Evolutionary conservation across 2,329 filamentous ascomycete species (phyloP), one percentile per base, ranked within the genome.

Genomic region (Helotiales sp.): DNA sequence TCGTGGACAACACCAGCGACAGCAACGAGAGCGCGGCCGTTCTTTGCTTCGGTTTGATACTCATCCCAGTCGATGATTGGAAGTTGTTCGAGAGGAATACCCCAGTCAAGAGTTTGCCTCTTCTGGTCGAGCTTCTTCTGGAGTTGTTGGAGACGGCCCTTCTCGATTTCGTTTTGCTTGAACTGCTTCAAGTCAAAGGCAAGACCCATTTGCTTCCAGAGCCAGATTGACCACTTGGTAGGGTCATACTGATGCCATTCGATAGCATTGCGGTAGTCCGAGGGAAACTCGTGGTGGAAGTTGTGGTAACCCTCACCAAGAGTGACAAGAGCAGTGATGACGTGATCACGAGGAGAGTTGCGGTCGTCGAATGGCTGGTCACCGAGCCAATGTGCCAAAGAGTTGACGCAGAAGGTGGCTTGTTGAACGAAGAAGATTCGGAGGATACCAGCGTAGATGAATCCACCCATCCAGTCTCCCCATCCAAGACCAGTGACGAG

Each of bases 231-330:
- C 90, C 91, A 95, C 80, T 96, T 96, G 74, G 91, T 96, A 47
- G 91, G 91, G 74, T 96, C 91, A 71, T 96, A 96, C 77, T 96
- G 91, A 78, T 86, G 88, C 90, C 91, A 96, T 76, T 91, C 81
- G 67, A 95, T 93, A 61, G 90, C 91, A 73, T 96, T 96, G 73
- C 91, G 90, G 84, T 95, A 96, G 75, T 96, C 91, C 10, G 90
- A 93, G 54, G 91, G 91, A 77, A 96, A 96, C 75, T 96, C 91
- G 81, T 96, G 91, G 78, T 96, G 91, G 83, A 96, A 96, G 82
- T 96, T 96, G 83, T 96, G 91, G 79, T 96, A 96, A 29, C 91
- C 91, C 77, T 93, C 91, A 49, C 91, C 91, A 22, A 96, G 87
- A 42, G 91, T 96, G 67, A 91, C 87, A 17, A 96, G 77, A 44